Conservation (phyloP, 306 rosid genomes). For the Rubus idaeus region DNA sequence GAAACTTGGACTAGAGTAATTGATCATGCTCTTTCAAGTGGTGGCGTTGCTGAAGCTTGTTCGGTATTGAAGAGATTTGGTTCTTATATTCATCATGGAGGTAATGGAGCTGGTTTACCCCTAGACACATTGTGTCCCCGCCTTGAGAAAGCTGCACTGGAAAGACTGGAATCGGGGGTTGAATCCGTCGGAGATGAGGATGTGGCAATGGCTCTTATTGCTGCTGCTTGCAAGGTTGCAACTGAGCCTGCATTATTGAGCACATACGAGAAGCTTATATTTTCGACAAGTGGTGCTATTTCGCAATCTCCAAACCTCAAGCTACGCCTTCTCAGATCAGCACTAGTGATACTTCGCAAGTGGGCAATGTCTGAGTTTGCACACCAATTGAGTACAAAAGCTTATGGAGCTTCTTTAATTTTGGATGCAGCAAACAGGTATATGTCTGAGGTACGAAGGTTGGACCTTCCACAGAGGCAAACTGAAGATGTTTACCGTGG, state of each 20-base stretch:
- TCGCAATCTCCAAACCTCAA: constrained; percentile 79
- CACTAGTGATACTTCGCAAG: constrained; percentile 77
- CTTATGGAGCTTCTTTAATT: constrained; percentile 54
- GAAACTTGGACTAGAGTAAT: constrained; percentile 90
- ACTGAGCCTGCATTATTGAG: constrained; percentile 76
- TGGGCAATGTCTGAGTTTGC: constrained; percentile 81
- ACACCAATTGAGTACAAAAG: constrained; percentile 48
- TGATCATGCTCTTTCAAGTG: constrained; percentile 83
- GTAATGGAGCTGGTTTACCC: constrained; percentile 69
- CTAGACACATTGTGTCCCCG: constrained; percentile 79
- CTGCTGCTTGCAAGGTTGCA: constrained; percentile 85
- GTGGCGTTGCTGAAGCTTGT: constrained; percentile 94
- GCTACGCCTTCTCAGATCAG: constrained; percentile 83
- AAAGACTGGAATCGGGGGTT: constrained; percentile 69
- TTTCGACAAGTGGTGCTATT: constrained; percentile 65
- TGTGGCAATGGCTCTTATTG: constrained; percentile 82
- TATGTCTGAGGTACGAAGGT: constrained; percentile 83
- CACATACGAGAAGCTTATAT: constrained; percentile 68
- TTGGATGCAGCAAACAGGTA: constrained; percentile 75
- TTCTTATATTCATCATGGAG: constrained; percentile 83
- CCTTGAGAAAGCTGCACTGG: constrained; percentile 93
- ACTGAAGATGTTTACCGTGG: constrained; percentile 80
- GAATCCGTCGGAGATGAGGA: constrained; percentile 91
- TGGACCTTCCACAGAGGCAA: constrained; percentile 80
- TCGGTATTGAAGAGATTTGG: constrained; percentile 84